Conservation (phyloP, 2,329 filamentous ascomycete genomes). For the Aspergillus pseudoviridinutans region DNA sequence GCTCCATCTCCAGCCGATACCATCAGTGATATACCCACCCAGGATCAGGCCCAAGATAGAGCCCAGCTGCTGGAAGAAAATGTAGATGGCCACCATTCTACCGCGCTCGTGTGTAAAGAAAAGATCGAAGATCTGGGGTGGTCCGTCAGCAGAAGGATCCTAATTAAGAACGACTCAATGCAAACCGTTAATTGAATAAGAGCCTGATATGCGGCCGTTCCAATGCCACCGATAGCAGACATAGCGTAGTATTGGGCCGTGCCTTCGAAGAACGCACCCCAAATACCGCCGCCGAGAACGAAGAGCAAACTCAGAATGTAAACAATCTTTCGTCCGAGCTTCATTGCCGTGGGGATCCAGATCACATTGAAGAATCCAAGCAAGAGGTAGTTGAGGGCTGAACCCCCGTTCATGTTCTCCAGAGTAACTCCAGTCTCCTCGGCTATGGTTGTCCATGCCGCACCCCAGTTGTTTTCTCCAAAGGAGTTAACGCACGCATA, state of each 20-base stretch:
- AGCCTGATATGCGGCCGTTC: conserved; percentile 36
- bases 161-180: not conserved
- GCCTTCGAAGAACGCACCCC: conserved; percentile 25
- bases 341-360: conserved; percentile 34
- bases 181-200: conserved; percentile 37
- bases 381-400: conserved; percentile 40
- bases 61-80: conserved; percentile 40
- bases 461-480: conserved; percentile 41
- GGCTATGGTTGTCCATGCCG: conserved; percentile 41
- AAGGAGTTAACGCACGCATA: conserved; percentile 42
- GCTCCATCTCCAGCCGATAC: conserved; percentile 35
- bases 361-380: conserved; percentile 42
- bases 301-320: conserved; percentile 33
- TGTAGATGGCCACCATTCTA: conserved; percentile 33
- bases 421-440: conserved; percentile 36
- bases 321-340: conserved; percentile 31
- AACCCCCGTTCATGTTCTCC: conserved; percentile 41
- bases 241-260: conserved; percentile 30
- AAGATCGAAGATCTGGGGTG: conserved; percentile 31
- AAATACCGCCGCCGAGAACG: conserved; percentile 28
- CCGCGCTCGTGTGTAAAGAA: conserved; percentile 40
- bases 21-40: conserved; percentile 33
- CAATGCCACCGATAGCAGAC: conserved; percentile 29
- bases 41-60: conserved; percentile 37
- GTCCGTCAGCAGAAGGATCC: not conserved